Evolutionary conservation across 2,329 filamentous ascomycete species (phyloP).

Genomic region (Aspergillus puulaauensis): DNA sequence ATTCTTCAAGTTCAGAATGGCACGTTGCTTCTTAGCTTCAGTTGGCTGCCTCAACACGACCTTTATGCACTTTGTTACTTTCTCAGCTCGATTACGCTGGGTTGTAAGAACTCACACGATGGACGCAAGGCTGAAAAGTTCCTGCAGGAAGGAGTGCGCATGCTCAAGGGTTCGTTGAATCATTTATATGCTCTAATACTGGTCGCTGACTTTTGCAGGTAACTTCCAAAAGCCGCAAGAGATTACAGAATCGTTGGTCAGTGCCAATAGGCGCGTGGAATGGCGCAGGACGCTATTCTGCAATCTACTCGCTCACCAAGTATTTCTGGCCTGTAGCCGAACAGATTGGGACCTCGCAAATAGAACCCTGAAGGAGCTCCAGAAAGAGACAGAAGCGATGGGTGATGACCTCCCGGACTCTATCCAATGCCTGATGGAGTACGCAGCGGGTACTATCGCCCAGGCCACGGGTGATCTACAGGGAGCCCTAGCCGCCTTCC

Average conservation of each 20-base stretch:
- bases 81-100: slow-evolving; percentile 56
- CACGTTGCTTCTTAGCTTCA: slow-evolving; percentile 52
- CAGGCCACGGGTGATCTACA: slow-evolving; percentile 75
- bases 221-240: slow-evolving; percentile 41
- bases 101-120: slow-evolving; percentile 56
- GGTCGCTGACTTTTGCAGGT: slow-evolving; percentile 23
- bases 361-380: slow-evolving; percentile 56
- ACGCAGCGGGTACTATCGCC: slow-evolving; percentile 71
- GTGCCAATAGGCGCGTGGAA: slow-evolving; percentile 58
- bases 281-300: slow-evolving; percentile 68
- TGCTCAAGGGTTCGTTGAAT: slow-evolving; percentile 43
- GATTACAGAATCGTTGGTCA: slow-evolving; percentile 54
- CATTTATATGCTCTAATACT: slow-evolving; percentile 13
- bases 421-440: slow-evolving; percentile 60
- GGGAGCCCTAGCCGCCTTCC: slow-evolving; percentile 67
- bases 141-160: slow-evolving; percentile 57
- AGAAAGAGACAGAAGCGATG: slow-evolving; percentile 48
- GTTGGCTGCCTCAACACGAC: slow-evolving; percentile 61
- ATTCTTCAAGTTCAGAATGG: slow-evolving; percentile 45
- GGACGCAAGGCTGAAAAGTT: slow-evolving; percentile 56
- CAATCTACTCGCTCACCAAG: slow-evolving; percentile 70
- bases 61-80: slow-evolving; percentile 61
- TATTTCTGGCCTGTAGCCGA: slow-evolving; percentile 67
- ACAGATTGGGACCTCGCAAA: slow-evolving; percentile 69
- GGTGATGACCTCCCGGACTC: slow-evolving; percentile 37